phyloP scores from a whole-genome alignment of 2,329 filamentous ascomycete genomes.

The Hawksworthiomyces lignivorus region DNA sequence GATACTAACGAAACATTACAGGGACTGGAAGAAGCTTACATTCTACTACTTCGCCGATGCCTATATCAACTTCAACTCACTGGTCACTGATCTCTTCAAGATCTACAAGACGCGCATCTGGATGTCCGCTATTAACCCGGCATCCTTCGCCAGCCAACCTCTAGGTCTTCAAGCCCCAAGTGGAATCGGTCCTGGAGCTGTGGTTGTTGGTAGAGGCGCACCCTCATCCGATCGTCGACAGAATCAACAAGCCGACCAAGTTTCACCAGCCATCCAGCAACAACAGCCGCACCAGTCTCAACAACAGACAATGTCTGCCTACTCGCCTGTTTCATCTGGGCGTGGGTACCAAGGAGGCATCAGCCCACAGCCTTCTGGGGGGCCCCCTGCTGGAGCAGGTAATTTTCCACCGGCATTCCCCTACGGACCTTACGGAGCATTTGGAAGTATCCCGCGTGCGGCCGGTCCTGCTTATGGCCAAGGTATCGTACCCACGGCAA shows the following conservation, averaged over 20 bases:
- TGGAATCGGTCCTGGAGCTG: conserved; percentile 57
- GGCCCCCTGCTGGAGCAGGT: conserved; percentile 7
- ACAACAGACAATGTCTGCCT: conserved; percentile 1
- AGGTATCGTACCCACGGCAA: conserved; percentile 28
- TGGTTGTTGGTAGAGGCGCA: conserved; percentile 47
- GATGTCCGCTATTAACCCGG: conserved; percentile 99
- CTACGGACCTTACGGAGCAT: conserved; percentile 36
- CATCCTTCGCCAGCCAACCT: conserved; percentile 78
- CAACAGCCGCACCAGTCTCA: conserved; percentile 8
- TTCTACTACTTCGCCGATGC: conserved; percentile 98
- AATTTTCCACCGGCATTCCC: conserved; percentile 24
- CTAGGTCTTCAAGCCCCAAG: conserved; percentile 64
- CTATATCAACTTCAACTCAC: conserved; percentile 98
- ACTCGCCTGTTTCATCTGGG: neutral
- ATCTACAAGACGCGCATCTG: conserved; percentile 99
- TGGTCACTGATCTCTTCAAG: conserved; percentile 96
- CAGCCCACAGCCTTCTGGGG: conserved; percentile 8
- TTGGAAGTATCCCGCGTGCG: conserved; percentile 31
- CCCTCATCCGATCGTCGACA: conserved; percentile 42
- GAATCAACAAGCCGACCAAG: conserved; percentile 29
- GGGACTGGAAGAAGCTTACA: conserved; percentile 98
- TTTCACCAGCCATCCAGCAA: conserved; percentile 16
- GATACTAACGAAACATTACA: conserved; percentile 33
- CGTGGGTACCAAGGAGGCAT: conserved; percentile 16
- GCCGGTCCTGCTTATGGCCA: conserved; percentile 30